A percentile compares a stretch with the other conserved stretches of the same genome.
phyloP scores from a whole-genome alignment of 352 stramenopile species.

The Achlya hypogyna region DNA sequence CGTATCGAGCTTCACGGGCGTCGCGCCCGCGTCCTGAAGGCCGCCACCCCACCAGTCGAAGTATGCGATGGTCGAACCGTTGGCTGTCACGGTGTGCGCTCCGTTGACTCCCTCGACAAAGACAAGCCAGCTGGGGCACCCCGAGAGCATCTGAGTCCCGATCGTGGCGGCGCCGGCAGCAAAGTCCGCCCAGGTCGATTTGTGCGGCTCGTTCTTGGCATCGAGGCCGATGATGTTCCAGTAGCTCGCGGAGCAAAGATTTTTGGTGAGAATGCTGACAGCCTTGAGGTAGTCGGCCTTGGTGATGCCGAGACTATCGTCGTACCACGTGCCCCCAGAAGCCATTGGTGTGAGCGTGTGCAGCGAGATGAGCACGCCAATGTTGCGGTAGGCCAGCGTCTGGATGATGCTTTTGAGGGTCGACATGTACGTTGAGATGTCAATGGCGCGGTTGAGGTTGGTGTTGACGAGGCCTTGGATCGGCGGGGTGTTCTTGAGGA shows the following conservation, averaged over 20 bases:
- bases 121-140: slow-evolving; percentile 50
- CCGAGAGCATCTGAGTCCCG: slow-evolving; percentile 53
- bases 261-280: slow-evolving; percentile 42
- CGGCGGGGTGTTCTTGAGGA: slow-evolving; percentile 33
- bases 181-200: slow-evolving; percentile 37
- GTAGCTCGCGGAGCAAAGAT: slow-evolving; percentile 42
- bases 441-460: slow-evolving; percentile 57
- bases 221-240: slow-evolving; percentile 66
- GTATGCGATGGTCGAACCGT: slow-evolving; percentile 31
- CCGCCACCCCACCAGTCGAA: slow-evolving; percentile 67
- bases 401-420: slow-evolving; percentile 46
- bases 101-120: slow-evolving; percentile 59
- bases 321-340: slow-evolving; percentile 54
- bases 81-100: slow-evolving; percentile 31
- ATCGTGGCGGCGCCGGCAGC: slow-evolving; percentile 42
- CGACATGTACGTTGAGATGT: slow-evolving; percentile 53
- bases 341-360: slow-evolving; percentile 41
- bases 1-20: slow-evolving; percentile 34
- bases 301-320: slow-evolving; percentile 31
- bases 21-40: slow-evolving; percentile 31
- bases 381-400: slow-evolving; percentile 41
- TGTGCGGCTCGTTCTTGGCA: slow-evolving; percentile 58
- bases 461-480: slow-evolving; percentile 45
- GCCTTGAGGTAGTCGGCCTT: slow-evolving; percentile 46
- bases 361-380: slow-evolving; percentile 57